A percentile compares a stretch with the other conserved stretches of the same genome.
Evolutionary conservation across 148 eudicot genomes (phyloP).

Genomic region (Dianthus caryophyllus): DNA sequence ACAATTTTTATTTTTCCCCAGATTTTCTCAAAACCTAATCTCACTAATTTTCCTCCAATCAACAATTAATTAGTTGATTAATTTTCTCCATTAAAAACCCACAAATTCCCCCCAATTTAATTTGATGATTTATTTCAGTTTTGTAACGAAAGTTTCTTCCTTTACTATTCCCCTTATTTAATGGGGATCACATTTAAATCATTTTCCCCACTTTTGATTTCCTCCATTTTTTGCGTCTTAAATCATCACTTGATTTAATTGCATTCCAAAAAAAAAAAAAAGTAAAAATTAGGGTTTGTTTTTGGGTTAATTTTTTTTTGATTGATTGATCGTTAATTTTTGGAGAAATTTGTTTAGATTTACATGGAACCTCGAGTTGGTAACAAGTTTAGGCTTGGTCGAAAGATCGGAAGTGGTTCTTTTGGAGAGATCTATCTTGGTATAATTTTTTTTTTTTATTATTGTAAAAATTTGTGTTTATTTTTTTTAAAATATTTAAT

Average conservation of each 20-base stretch:
- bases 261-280: too few species aligned
- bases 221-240: not conserved
- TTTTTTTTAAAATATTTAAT: not conserved
- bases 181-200: slow-evolving; percentile 27
- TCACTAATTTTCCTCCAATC: slow-evolving; percentile 7
- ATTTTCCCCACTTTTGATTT: slow-evolving; percentile 6
- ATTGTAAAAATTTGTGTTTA: not conserved
- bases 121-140: not conserved
- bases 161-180: not conserved
- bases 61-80: not conserved
- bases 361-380: slow-evolving; percentile 72
- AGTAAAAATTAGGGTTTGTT: slow-evolving; percentile 13
- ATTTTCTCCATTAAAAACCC: not conserved
- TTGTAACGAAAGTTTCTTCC: not conserved
- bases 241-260: not conserved
- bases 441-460: slow-evolving; percentile 17
- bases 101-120: not conserved
- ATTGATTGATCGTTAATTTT: not conserved
- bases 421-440: slow-evolving; percentile 87
- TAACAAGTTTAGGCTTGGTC: slow-evolving; percentile 66
- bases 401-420: slow-evolving; percentile 75
- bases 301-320: slow-evolving; percentile 9
- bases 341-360: slow-evolving; percentile 13
- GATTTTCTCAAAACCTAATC: not conserved
- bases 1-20: too few species aligned